Evolutionary conservation across 2,329 filamentous ascomycete species (phyloP).

Genomic region (Westerdykella sp.): DNA sequence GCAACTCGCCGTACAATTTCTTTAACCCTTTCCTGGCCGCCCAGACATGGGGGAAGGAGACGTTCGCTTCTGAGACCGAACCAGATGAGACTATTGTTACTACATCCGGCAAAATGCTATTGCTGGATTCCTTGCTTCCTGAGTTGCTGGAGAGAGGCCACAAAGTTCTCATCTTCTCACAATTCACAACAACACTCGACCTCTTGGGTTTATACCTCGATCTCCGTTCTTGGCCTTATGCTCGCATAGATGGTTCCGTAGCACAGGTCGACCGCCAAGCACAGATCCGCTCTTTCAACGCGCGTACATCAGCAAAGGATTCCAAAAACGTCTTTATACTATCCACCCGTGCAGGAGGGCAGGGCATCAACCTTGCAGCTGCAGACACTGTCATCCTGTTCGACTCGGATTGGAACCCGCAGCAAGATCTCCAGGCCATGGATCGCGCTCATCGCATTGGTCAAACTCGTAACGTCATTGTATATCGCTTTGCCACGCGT

Average conservation of each 20-base stretch:
- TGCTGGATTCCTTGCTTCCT: conserved; percentile 80
- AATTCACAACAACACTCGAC: conserved; percentile 92
- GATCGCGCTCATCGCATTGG: conserved; percentile 94
- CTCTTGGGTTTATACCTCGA: conserved; percentile 81
- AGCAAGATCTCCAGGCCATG: conserved; percentile 94
- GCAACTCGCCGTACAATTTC: conserved; percentile 93
- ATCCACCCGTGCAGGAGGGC: conserved; percentile 84
- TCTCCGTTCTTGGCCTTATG: conserved; percentile 73
- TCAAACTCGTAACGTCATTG: conserved; percentile 83
- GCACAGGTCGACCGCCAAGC: conserved; percentile 55
- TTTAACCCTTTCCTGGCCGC: conserved; percentile 70
- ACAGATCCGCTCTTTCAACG: conserved; percentile 47
- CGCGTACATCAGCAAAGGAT: conserved; percentile 21
- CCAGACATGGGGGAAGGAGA: conserved; percentile 47
- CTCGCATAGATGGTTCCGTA: conserved; percentile 86
- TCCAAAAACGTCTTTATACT: conserved; percentile 69
- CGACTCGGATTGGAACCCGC: conserved; percentile 89
- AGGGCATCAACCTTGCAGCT: conserved; percentile 87
- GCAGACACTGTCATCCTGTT: conserved; percentile 92
- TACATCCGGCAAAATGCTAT: conserved; percentile 89
- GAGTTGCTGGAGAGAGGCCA: conserved; percentile 67
- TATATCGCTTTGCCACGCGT: conserved; percentile 89
- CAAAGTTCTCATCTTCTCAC: conserved; percentile 93
- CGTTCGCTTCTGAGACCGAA: conserved; percentile 43
- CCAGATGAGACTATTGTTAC: conserved; percentile 77